Evolutionary conservation across 331 rosid species (phyloP).

Genomic region (Pyracantha coccinea): DNA sequence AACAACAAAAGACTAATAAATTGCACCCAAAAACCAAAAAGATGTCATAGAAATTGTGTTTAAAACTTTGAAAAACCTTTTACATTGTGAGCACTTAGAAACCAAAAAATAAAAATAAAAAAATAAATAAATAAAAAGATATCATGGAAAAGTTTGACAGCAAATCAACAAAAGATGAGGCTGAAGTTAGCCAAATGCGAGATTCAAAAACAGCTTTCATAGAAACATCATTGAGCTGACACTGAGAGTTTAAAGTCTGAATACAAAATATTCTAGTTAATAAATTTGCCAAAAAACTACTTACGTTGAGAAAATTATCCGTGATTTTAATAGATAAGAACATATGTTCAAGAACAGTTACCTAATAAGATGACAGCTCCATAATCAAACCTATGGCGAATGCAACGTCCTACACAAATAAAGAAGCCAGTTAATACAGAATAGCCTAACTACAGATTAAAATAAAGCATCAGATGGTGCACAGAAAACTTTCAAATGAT

Average conservation of each 20-base stretch:
- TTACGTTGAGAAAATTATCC: neutral
- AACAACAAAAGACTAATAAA: neutral
- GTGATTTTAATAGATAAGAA: neutral
- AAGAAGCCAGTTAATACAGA: constrained; percentile 2
- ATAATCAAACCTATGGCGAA: constrained; percentile 81
- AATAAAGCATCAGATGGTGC: neutral
- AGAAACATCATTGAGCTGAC: neutral
- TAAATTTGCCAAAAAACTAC: no score
- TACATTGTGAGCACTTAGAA: neutral
- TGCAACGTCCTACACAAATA: constrained; percentile 71
- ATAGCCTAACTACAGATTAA: neutral
- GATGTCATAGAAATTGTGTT: neutral
- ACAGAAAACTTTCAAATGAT: neutral
- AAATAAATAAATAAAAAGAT: neutral
- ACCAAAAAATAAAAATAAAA: neutral
- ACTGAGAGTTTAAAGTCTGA: neutral
- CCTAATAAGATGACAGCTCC: constrained; percentile 92
- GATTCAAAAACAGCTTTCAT: neutral
- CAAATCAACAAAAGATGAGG: neutral
- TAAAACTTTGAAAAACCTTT: neutral
- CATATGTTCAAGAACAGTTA: constrained; percentile 19
- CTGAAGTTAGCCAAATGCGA: neutral
- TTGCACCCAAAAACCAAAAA: neutral
- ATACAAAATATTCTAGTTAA: neutral
- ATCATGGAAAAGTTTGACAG: neutral